Evolutionary conservation across 2,329 filamentous ascomycete species (phyloP).

Genomic region (Ophiocordyceps unilateralis): DNA sequence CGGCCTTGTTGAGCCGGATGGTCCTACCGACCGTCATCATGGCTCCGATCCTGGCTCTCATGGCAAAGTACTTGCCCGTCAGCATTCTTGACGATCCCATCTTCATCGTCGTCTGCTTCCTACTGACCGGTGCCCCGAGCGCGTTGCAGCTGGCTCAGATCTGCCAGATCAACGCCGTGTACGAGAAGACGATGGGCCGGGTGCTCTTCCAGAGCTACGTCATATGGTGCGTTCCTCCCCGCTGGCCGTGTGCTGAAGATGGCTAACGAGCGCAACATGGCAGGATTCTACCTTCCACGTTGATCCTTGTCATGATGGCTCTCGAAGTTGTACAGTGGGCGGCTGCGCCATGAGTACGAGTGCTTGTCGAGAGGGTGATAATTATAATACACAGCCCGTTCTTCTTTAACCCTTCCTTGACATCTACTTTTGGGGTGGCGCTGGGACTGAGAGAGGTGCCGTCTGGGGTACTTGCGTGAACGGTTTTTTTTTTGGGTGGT

Average conservation of each 20-base stretch:
- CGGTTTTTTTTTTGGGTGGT: too few relatives aligned
- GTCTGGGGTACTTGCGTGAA: too few relatives aligned
- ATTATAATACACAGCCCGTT: not conserved
- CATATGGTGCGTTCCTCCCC: slow-evolving; percentile 51
- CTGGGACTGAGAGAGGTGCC: not conserved
- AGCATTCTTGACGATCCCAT: slow-evolving; percentile 96
- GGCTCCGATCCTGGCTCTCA: slow-evolving; percentile 72
- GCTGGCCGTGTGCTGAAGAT: not conserved
- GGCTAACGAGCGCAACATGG: slow-evolving; percentile 10
- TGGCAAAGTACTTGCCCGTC: slow-evolving; percentile 79
- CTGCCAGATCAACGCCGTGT: slow-evolving; percentile 95
- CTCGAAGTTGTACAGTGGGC: slow-evolving; percentile 91
- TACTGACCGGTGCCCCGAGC: slow-evolving; percentile 84
- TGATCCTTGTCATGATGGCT: slow-evolving; percentile 78
- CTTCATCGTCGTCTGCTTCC: slow-evolving; percentile 93
- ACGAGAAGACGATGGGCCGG: slow-evolving; percentile 83
- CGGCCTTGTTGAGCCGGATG: slow-evolving; percentile 80
- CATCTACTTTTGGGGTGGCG: not conserved
- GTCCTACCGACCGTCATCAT: slow-evolving; percentile 79
- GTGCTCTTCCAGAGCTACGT: slow-evolving; percentile 81
- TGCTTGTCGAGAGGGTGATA: not conserved
- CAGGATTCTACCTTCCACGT: slow-evolving; percentile 84
- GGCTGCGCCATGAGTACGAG: slow-evolving; percentile 2
- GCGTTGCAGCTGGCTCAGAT: slow-evolving; percentile 94
- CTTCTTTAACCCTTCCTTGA: not conserved